Base-by-base conservation (phyloP, 306 rosid genomes). In the Rosa chinensis region DNA sequence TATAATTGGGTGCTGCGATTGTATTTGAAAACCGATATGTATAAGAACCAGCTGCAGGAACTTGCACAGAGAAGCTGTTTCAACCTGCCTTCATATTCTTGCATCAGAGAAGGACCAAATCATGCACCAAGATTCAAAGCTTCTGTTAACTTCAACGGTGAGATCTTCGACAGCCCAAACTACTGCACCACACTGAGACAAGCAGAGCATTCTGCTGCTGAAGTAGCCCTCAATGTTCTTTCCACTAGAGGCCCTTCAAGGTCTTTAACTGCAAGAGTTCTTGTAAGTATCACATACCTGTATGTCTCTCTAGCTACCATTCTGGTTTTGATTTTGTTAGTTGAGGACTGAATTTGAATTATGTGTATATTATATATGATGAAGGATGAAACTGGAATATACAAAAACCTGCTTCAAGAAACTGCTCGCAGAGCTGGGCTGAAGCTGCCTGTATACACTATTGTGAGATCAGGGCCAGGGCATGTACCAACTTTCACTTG, bases 51-150 rank as follows among this genome's bases (percentile, higher is more conserved):
- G 74, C 77, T 81, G 66, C 84, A 81, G 58, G 84, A 81, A 48
- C 77, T 81, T 20, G 84, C 84, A 23, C 84, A 81, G 81, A 81
- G 84, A 81, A 81, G 84, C 84, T 81, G 84, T 28, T 81, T 81
- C 77, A 81, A 81, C 67, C 77, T 81, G 3, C 84, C 84, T 47
- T 76, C 80, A 14, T 81, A 81, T 42, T 70, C 84, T 16, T 81
- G 84, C 80, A 62, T 77, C 72, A 81, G 77, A 62, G 67, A 81
- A 81, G 84, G 84, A 11, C 80, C 80, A 17, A 77, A 81, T 58
- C 84, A 81, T 70, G 84, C 84, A 8, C 84, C 84, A 45, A 61
- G 84, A 76, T 81, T 81, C 81, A 81, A 81, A 81, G 84, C 84
- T 40, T 81, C 66, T 37, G 84, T 81, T 0, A 81, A 76, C 73